Evolutionary conservation across 306 rosid genomes (phyloP).

Genomic region (Alnus glutinosa): DNA sequence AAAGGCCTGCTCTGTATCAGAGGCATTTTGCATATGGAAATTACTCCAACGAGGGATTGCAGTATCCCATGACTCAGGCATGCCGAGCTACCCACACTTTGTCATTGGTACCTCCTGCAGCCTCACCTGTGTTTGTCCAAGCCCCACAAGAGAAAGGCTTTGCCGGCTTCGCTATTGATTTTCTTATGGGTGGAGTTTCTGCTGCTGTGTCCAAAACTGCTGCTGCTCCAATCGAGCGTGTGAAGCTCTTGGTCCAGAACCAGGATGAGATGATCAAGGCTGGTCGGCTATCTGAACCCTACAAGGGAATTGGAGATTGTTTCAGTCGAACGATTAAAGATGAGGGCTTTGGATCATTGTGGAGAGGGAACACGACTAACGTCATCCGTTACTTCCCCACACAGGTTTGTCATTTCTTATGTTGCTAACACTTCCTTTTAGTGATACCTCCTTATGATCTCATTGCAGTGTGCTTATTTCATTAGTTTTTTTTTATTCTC

Average conservation of each 20-base stretch:
- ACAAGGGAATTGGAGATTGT: slow-evolving; percentile 75
- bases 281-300: slow-evolving; percentile 67
- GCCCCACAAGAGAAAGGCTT: slow-evolving; percentile 67
- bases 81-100: slow-evolving; percentile 29
- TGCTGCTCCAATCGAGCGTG: slow-evolving; percentile 78
- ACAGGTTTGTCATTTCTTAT: slow-evolving; percentile 41
- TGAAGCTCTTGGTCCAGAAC: slow-evolving; percentile 74
- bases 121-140: slow-evolving; percentile 53
- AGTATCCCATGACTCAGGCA: slow-evolving; percentile 27
- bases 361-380: slow-evolving; percentile 77
- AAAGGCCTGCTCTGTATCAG: slow-evolving; percentile 39
- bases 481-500: neutral
- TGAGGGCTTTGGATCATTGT: slow-evolving; percentile 53
- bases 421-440: neutral
- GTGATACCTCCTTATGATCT: neutral
- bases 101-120: slow-evolving; percentile 33
- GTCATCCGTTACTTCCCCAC: slow-evolving; percentile 83
- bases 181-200: slow-evolving; percentile 82
- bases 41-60: slow-evolving; percentile 44
- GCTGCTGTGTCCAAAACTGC: slow-evolving; percentile 81
- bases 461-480: neutral
- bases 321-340: slow-evolving; percentile 61
- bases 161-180: slow-evolving; percentile 53
- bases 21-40: slow-evolving; percentile 38
- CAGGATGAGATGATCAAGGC: slow-evolving; percentile 76